Evolutionary conservation across 2,329 filamentous ascomycete species (phyloP), one percentile per base, ranked within the genome.

Genomic region (Plenodomus tracheiphilus): DNA sequence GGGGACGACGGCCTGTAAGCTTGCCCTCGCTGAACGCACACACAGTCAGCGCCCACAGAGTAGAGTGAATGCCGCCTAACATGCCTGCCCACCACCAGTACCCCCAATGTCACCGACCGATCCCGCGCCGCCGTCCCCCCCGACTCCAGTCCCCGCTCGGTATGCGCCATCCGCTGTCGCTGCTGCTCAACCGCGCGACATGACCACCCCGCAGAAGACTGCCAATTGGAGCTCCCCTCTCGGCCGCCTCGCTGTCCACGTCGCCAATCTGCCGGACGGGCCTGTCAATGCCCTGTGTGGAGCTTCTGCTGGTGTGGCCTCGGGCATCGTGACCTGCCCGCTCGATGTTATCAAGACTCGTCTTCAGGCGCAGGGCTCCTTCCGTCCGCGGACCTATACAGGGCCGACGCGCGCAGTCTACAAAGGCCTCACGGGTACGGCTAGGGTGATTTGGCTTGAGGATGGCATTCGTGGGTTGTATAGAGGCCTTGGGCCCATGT

Each of bases 281-380:
- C 81, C 79, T 50, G 77, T 97, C 71, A 90, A 95, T 71, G 90
- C 91, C 54, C 79, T 97, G 47, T 87, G 91, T 37, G 94, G 94
- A 47, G 93, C 92, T 41, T 81, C 90, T 49, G 93, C 92, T 42
- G 94, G 94, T 41, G 90, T 97, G 65, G 91, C 91, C 18, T 96
- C 92, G 7, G 94, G 94, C 42, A 84, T 99, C 47, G 89, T 97
- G 58, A 97, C 93, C 44, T 99, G 94, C 72, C 94, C 94, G 36
- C 85, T 99, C 61, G 94, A 99, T 79, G 94, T 99, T 54, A 97
- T 99, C 75, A 99, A 99, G 79, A 99, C 94, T 38, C 97, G 97
- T 74, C 77, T 99, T 52, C 94, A 99, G 73, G 93, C 92, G 15
- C 94, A 97, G 72, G 93, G 93, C 56, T 89, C 91, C 17, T 95